These are phyloP conservation scores for Lithocarpus polystachyus DNA, from an alignment of 306 rosid species.

Conservation along the genomic window DNA sequence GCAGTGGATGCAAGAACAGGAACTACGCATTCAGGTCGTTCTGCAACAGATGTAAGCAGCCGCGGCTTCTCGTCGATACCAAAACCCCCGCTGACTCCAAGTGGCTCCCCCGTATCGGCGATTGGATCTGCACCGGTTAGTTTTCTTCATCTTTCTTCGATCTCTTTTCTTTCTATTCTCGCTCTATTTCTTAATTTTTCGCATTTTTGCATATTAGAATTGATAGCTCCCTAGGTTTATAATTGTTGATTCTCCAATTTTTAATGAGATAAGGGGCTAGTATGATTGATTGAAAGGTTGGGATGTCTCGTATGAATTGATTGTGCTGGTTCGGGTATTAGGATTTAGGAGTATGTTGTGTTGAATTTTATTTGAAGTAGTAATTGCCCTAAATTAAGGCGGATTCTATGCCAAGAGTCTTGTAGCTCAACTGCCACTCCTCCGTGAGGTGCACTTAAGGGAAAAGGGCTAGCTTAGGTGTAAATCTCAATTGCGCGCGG, in stretches of 20 bases:
- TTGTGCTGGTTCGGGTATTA: not conserved
- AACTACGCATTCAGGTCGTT: slow-evolving; percentile 97
- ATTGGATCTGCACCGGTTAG: slow-evolving; percentile 98
- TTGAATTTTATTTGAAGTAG: not conserved
- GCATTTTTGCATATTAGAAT: too few species aligned
- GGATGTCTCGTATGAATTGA: not conserved
- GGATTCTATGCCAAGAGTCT: not conserved
- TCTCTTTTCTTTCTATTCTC: not conserved
- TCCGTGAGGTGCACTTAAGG: too few species aligned
- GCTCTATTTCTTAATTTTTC: not conserved
- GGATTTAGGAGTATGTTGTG: too few species aligned
- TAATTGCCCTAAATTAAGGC: not conserved
- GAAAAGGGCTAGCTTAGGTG: too few species aligned
- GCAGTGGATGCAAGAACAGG: slow-evolving; percentile 78
- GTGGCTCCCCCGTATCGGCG: slow-evolving; percentile 97
- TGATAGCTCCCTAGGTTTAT: too few species aligned
- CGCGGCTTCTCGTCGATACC: slow-evolving; percentile 86
- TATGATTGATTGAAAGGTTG: too few species aligned
- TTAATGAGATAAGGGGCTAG: not conserved
- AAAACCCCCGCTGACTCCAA: slow-evolving; percentile 94
- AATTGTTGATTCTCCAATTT: too few species aligned
- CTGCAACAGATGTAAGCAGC: slow-evolving; percentile 96
- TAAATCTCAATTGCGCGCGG: too few species aligned
- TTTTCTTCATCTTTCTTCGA: not conserved
- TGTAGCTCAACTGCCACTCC: too few species aligned